phyloP scores from a whole-genome alignment of 768 basidiomycete species.

The Trichaptum fuscoviolaceum region DNA sequence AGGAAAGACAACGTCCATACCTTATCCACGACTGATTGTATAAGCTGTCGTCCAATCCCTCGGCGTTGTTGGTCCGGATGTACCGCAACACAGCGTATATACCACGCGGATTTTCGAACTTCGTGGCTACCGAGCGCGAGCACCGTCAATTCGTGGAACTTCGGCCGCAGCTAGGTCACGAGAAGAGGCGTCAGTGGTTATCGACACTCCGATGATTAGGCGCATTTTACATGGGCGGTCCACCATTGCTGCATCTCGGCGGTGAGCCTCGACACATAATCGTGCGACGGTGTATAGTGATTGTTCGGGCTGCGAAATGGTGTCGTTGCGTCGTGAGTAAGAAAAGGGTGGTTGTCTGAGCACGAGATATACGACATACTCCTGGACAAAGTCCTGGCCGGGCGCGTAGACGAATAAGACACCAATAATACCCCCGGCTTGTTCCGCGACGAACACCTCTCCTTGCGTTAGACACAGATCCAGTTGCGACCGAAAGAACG shows the following conservation, averaged over 20 bases:
- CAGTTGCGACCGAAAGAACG: conserved; percentile 1
- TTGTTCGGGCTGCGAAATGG: not conserved
- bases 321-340: too few species aligned
- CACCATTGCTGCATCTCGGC: conserved; percentile 4
- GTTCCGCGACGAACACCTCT: not conserved
- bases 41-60: conserved; percentile 15
- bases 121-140: conserved; percentile 11
- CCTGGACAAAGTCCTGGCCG: conserved; percentile 2
- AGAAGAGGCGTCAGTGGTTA: not conserved
- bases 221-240: not conserved
- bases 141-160: conserved; percentile 16
- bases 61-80: conserved; percentile 12
- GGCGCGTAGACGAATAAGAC: not conserved
- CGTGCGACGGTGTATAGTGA: not conserved
- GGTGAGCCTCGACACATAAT: not conserved
- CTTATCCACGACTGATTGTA: conserved; percentile 12
- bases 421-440: not conserved
- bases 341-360: too few species aligned
- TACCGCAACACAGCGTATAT: conserved; percentile 16
- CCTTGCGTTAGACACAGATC: not conserved
- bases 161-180: conserved; percentile 8
- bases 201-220: not conserved
- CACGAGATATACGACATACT: not conserved
- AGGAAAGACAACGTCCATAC: conserved; percentile 2
- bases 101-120: conserved; percentile 13